Conservation (phyloP, 768 basidiomycete species). For the Pulveroboletus sp. region DNA sequence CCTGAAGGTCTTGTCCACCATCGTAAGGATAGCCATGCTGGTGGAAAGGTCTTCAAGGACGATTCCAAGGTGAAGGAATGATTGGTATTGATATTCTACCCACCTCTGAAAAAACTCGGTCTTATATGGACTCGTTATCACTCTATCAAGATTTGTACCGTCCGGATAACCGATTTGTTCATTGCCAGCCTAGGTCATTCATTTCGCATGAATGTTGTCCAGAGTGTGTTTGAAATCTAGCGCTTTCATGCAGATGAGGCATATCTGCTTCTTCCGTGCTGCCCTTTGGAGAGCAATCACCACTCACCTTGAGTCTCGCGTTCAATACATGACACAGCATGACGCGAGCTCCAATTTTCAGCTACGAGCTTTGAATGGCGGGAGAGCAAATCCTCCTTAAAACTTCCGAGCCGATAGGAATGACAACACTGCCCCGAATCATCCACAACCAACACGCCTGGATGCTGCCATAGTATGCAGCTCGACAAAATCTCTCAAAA, state of each 20-base stretch:
- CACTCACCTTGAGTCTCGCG: slow-evolving; percentile 8
- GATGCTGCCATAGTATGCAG: not conserved
- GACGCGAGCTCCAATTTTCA: not conserved
- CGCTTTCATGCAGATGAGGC: slow-evolving; percentile 12
- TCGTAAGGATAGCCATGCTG: slow-evolving; percentile 11
- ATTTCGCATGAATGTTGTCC: not conserved
- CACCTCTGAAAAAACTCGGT: slow-evolving; percentile 5
- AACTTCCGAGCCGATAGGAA: slow-evolving; percentile 12
- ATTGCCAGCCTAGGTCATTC: not conserved
- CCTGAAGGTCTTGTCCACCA: not conserved
- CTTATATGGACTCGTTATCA: slow-evolving; percentile 20
- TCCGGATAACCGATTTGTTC: not conserved
- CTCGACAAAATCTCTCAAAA: not conserved
- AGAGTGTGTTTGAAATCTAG: slow-evolving; percentile 5
- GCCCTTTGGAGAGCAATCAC: not conserved
- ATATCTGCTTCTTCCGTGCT: slow-evolving; percentile 13
- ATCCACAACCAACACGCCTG: slow-evolving; percentile 13
- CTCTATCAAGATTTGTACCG: not conserved
- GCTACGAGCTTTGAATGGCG: slow-evolving; percentile 12
- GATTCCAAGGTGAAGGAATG: slow-evolving; percentile 1
- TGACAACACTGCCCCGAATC: not conserved
- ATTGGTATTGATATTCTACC: not conserved
- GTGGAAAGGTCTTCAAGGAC: slow-evolving; percentile 1
- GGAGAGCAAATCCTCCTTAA: slow-evolving; percentile 23
- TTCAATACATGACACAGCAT: not conserved